Percentiles rank a stretch among this genome's conserved stretches.
These are phyloP conservation scores for Euphorbia lathyris DNA, from an alignment of 345 rosid species.

Conservation along the genomic window DNA sequence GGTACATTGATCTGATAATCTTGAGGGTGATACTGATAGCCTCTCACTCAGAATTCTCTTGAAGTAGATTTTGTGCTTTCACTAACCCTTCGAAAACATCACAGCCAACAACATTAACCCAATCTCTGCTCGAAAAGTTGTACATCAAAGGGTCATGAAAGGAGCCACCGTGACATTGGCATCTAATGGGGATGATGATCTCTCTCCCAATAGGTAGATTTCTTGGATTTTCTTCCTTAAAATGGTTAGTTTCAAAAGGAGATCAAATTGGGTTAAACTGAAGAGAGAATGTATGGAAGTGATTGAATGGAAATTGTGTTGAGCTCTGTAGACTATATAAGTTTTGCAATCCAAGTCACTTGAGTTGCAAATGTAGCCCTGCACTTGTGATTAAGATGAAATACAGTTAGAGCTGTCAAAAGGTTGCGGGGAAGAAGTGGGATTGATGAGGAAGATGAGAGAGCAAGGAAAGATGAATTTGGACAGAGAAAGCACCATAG, in stretches of 20 bases:
- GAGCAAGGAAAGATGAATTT: slow-evolving; percentile 17
- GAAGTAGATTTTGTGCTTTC: slow-evolving; percentile 18
- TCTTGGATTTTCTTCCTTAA: too few relatives aligned
- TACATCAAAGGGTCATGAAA: slow-evolving; percentile 21
- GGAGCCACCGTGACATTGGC: slow-evolving; percentile 20
- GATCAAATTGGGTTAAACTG: too few relatives aligned
- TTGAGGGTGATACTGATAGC: neutral
- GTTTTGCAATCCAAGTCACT: too few relatives aligned
- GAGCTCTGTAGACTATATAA: slow-evolving; percentile 28
- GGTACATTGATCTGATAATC: slow-evolving; percentile 24
- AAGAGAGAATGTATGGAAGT: too few relatives aligned
- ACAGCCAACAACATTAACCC: slow-evolving; percentile 26
- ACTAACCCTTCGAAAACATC: slow-evolving; percentile 32
- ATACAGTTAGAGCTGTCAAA: too few relatives aligned
- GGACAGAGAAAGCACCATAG: slow-evolving; percentile 16
- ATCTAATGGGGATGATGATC: too few relatives aligned
- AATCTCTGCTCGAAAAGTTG: slow-evolving; percentile 17
- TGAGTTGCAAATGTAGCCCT: too few relatives aligned
- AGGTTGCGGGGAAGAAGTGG: slow-evolving; percentile 15
- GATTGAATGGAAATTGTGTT: slow-evolving; percentile 23
- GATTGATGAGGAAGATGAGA: slow-evolving; percentile 19
- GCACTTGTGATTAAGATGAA: too few relatives aligned
- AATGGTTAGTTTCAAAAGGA: too few relatives aligned
- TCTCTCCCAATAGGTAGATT: too few relatives aligned
- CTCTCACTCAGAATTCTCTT: slow-evolving; percentile 16